These are phyloP conservation scores for Stylosanthes scabra DNA, from an alignment of 331 rosid species.

Conservation along the genomic window DNA sequence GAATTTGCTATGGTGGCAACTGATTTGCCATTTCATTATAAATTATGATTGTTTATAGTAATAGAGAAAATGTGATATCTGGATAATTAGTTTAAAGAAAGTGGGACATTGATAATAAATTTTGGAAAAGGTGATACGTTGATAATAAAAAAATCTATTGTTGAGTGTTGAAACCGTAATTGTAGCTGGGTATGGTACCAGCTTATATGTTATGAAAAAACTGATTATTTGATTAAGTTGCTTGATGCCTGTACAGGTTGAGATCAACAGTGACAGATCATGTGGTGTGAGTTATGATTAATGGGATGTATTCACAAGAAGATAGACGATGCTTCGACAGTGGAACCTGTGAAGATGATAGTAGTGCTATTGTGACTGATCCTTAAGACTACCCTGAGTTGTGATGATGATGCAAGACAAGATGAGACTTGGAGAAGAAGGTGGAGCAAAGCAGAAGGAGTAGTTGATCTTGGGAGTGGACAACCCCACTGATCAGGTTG, in stretches of 20 bases:
- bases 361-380: slow-evolving; percentile 2
- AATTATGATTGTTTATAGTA: no score
- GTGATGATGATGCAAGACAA: slow-evolving; percentile 1
- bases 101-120: no score
- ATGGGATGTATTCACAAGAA: slow-evolving; percentile 23
- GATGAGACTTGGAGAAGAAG: slow-evolving; percentile 23
- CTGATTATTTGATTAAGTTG: slow-evolving; percentile 4
- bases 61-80: no score
- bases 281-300: no score
- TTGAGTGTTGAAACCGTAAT: no score
- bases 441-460: slow-evolving; percentile 24
- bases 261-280: slow-evolving; percentile 14
- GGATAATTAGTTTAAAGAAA: no score
- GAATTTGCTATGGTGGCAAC: no score
- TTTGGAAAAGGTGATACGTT: no score
- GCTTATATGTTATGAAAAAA: no score
- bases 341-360: slow-evolving; percentile 11
- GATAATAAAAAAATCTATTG: no score
- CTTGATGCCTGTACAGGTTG: slow-evolving; percentile 2
- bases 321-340: slow-evolving; percentile 9
- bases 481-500: background rate
- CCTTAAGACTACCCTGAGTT: background rate
- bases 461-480: slow-evolving; percentile 26
- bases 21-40: no score
- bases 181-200: no score